phyloP scores from a whole-genome alignment of 371 early-diverging fungal genomes.

The Umbelopsis sp. region DNA sequence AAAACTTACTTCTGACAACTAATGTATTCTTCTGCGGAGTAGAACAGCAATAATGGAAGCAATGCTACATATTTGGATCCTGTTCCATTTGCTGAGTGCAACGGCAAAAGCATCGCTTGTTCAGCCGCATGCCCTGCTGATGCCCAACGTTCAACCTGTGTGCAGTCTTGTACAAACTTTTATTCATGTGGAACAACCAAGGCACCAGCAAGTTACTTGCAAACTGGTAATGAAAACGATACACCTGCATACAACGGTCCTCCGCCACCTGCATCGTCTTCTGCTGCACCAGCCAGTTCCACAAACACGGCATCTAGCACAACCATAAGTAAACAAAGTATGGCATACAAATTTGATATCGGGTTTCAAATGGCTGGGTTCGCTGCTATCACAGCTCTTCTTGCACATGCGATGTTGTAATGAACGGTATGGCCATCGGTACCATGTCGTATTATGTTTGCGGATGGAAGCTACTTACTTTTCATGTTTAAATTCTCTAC shows the following conservation, averaged over 20 bases:
- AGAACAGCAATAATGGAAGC: slow-evolving; percentile 17
- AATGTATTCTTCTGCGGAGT: not conserved
- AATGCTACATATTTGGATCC: slow-evolving; percentile 30
- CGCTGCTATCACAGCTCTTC: not conserved
- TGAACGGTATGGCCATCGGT: too few relatives aligned
- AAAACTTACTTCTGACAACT: not conserved
- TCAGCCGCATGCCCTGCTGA: slow-evolving; percentile 27
- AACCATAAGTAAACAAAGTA: not conserved
- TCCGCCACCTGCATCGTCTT: slow-evolving; percentile 6
- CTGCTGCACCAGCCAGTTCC: not conserved
- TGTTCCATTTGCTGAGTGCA: slow-evolving; percentile 36
- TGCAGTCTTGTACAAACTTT: slow-evolving; percentile 28
- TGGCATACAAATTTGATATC: not conserved
- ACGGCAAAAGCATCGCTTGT: slow-evolving; percentile 35
- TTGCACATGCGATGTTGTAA: not conserved
- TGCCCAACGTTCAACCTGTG: slow-evolving; percentile 26
- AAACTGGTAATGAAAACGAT: slow-evolving; percentile 27
- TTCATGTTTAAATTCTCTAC: too few relatives aligned
- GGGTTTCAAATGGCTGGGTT: not conserved
- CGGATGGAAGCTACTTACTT: too few relatives aligned
- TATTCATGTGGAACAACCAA: slow-evolving; percentile 33
- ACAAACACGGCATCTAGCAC: not conserved
- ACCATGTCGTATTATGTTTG: too few relatives aligned
- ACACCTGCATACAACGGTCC: slow-evolving; percentile 33
- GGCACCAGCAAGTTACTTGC: slow-evolving; percentile 32